phyloP scores from a whole-genome alignment of 306 rosid genomes.

The Purshia tridentata region DNA sequence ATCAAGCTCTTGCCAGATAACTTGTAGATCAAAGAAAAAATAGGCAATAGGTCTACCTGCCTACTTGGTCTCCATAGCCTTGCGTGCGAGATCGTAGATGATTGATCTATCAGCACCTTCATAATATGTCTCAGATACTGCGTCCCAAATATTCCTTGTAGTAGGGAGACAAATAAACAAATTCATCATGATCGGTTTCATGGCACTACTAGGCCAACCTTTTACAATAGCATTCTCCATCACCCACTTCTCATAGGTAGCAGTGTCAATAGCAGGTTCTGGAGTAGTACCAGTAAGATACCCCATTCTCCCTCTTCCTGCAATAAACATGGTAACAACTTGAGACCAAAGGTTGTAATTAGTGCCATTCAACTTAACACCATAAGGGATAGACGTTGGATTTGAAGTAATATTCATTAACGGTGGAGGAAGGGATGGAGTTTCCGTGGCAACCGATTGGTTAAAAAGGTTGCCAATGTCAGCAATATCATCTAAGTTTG shows the following conservation, averaged over 20 bases:
- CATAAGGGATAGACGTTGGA: background rate
- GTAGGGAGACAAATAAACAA: too few species aligned
- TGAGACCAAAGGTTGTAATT: background rate
- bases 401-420: too few species aligned
- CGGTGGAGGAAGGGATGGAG: too few species aligned
- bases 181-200: too few species aligned
- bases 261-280: too few species aligned
- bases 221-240: too few species aligned
- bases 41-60: fast-evolving
- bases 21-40: background rate
- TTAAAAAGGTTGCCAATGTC: too few species aligned
- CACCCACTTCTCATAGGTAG: too few species aligned
- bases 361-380: background rate
- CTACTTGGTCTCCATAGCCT: background rate
- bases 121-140: background rate
- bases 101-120: background rate
- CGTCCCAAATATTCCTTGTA: background rate
- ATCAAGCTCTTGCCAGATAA: background rate
- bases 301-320: background rate
- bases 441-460: too few species aligned
- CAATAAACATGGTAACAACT: background rate
- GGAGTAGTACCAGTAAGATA: too few species aligned
- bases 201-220: too few species aligned
- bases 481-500: too few species aligned
- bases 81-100: background rate